Base-by-base conservation (phyloP, 805 yeast species). In the Suhomyces vadensis region DNA sequence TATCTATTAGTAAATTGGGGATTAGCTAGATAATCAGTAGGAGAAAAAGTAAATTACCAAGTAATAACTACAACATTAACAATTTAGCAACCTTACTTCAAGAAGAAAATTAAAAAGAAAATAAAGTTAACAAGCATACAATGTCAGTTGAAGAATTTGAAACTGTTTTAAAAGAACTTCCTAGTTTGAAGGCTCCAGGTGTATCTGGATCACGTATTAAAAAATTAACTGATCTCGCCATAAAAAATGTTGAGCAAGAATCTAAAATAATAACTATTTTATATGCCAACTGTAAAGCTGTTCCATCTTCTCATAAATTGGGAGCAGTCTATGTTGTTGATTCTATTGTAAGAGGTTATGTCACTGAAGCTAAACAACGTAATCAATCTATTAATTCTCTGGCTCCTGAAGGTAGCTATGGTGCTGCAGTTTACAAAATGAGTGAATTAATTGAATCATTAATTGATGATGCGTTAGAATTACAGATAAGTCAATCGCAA, bases 201-300 rank as follows among this genome's bases (percentile, higher is more conserved):
- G 94, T 92, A 42, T 90, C 97, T 22, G 98, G 98, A 35, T 82
- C 96, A 44, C 89, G 97, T 71, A 94, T 92, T 66, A 87, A 87
- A 64, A 83, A 83, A 58, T 73, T 91, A 60, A 87, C 92, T 37
- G 85, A 87, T 45, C 63, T 87, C 49, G 95, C 96, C 45, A 73
- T 83, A 48, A 78, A 77, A 52, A 79, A 89, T 63, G 85, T 85
- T 44, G 65, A 69, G 59, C 64, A 68, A 24, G 84, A 80, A 58
- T 72, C 84, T 20, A 73, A 75, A 49, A 64, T 87, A 42, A 75
- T 84, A 38, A 75, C 81, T 39, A 71, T 74, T 50, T 73, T 87
- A 52, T 77, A 77, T 58, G 73, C 82, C 41, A 79, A 85, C 64
- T 79, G 91, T 68, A 85, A 81, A 65, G 77, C 80, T 44, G 79